A percentile compares a stretch with the other conserved stretches of the same genome.
Conservation (phyloP, 176 grass and related monocot species). For the Musa troglodytarum region DNA sequence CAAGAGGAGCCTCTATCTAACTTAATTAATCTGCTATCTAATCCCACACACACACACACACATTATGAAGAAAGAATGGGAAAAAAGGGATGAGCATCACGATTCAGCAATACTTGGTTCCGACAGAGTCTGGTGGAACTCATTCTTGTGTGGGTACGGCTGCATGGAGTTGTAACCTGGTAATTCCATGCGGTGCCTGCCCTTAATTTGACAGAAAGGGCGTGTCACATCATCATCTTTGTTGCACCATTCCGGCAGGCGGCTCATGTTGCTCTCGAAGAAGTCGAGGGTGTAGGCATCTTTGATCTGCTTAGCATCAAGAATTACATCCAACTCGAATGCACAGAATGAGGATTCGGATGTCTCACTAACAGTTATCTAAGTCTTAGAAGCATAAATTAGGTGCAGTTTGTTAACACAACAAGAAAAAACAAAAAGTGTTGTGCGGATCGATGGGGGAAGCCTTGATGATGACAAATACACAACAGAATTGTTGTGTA, state of each 20-base stretch:
- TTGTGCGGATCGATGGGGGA: no score
- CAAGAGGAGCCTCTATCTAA: no score
- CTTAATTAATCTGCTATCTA: not conserved
- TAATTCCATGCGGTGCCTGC: conserved; percentile 86
- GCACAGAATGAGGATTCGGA: no score
- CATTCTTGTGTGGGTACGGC: conserved; percentile 80
- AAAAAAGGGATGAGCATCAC: not conserved
- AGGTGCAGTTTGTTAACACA: no score
- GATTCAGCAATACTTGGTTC: conserved; percentile 38
- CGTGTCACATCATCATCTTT: conserved; percentile 66
- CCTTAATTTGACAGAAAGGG: conserved; percentile 87
- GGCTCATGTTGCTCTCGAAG: conserved; percentile 57
- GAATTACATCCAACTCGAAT: not conserved
- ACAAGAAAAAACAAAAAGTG: no score
- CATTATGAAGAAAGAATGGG: not conserved
- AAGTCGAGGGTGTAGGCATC: conserved; percentile 93
- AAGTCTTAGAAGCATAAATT: no score
- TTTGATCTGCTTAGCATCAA: conserved; percentile 53
- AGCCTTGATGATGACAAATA: no score
- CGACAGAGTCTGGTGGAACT: conserved; percentile 49
- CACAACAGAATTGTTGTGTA: no score
- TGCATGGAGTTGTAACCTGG: conserved; percentile 78
- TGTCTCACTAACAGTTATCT: no score
- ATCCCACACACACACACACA: not conserved
- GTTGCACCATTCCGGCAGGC: conserved; percentile 86